Evolutionary conservation across 2,329 filamentous ascomycete genomes (phyloP), one percentile per base, ranked within the genome.

Genomic region (Aureobasidium musti): DNA sequence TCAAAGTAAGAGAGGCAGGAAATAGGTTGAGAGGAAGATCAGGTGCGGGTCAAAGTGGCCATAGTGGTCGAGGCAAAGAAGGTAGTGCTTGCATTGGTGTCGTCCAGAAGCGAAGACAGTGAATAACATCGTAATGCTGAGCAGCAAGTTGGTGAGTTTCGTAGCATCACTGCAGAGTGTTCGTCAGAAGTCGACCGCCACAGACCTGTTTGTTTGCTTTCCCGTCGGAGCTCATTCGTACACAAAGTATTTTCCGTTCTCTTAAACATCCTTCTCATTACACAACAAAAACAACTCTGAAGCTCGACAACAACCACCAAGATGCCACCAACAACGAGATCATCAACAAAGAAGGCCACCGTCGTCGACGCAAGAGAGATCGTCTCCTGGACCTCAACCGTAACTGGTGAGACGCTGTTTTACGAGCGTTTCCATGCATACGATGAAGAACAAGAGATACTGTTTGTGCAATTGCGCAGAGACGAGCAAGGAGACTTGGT

Each of bases 1-100:
- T 26, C 23, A 7, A 49, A 64, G 83, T 77, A 11, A 11, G 14
- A 5, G 4, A 26, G 21, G 10, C 7, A 35, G 33, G 33, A 35
- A 10, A 35, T 2, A 35, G 33, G 33, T 35, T 8, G 5, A 33
- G 5, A 11, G n/a, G n/a, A 21, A 10, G 21, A 23, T 13, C 19
- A 47, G 21, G 2, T 49, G 23, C 23, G 3, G 11, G 21, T 26
- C 19, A 23, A 23, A 49, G 14, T 17, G 4, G 45, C 17, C 13
- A 49, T 28, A 23, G 26, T 28, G 23, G 13, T 49, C 45, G 23
- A 28, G 45, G 23, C 8, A 26, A 49, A 13, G 11, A 49, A 26
- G 49, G n/a, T 21, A 35, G 17, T 33, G 45, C 28, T 28, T 52
- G 5, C 8, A 17, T 7, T n/a, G 17, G 8, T 13, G 28, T 4